Evolutionary conservation across 139 green algal species (phyloP), one percentile per base, ranked within the genome.

Genomic region (Micractinium sp.): DNA sequence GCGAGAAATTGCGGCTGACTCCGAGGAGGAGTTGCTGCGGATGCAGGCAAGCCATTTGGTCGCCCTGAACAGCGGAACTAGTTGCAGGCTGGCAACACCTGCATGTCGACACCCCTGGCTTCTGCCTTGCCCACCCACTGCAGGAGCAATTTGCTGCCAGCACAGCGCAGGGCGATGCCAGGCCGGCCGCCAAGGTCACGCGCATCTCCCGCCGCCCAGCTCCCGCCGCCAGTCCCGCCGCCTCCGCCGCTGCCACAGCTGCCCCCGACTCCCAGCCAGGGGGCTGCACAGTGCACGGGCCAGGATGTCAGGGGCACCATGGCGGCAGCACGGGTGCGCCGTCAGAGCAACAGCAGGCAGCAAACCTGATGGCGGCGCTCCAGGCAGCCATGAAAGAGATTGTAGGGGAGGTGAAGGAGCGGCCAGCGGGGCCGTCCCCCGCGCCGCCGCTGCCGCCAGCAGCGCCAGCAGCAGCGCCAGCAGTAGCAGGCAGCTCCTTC

Each of bases 391-490:
- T 90, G 75, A 60, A 71, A 19, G 61, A 35, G 60, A 89, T 92
- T 25, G 41, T 93, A 12, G 88, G 91, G 0, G 84, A 91, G 14
- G 88, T 93, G 41, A 39, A 85, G 38, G 91, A 93, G 87, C 71
- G 85, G n/a, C 19, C 39, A 36, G 35, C 39, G 36, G 61, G 47
- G 47, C 47, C 56, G 7, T 29, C 81, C 3, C n/a, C 80, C 15
- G 80, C 63, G 38, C 83, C 83, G 33, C 83, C 63, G 27, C 14
- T 18, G 33, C 38, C 87, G 82, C 41, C 47, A 0, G 35, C 15
- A 0, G 61, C 81, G 1, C 15, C 81, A 13, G 13, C 77, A 9
- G 66, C 82, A 73, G 33, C 71, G 15, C 38, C 71, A 27, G 3
- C 73, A 29, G 33, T 56, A 27, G 2, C 73, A 29, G 33, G 63